Evolutionary conservation across 108 stramenopile species (phyloP), one percentile per base, ranked within the genome.

Genomic region (Heterococcus sp.): DNA sequence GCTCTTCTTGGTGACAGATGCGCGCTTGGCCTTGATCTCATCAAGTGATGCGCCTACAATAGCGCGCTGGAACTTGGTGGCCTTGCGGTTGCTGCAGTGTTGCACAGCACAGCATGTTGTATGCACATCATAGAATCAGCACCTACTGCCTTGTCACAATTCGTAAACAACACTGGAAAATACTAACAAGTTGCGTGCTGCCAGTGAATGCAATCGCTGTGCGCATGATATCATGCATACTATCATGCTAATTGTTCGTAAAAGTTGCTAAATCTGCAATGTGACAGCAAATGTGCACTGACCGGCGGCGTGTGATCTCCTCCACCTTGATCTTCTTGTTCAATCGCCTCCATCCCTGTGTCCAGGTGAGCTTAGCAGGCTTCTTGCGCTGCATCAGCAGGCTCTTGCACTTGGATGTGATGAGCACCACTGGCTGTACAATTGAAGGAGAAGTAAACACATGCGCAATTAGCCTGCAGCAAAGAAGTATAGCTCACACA

Each of bases 331-430:
- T 88, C 95, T 99, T 99, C 92, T 99, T 99, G 95, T 99, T 95
- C 71, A 97, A 92, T 75, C 95, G 93, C 78, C 99, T 92, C 99
- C 99, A 99, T 37, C 66, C 76, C 78, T 95, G 95, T 46, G 99
- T 99, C 99, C 99, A 99, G 63, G 94, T 94, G 68, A 99, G 93
- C 89, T 98, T 98, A 67, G 97, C 95, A 31, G 99, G 95, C 93
- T 98, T 98, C 91, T 98, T 99, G 73, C 96, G 88, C 87, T 98
- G 96, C 68, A 93, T 83, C 71, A 94, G 94, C 64, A 99, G 89
- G 72, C 90, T 89, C 91, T 92, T 90, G 75, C 94, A 91, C 94
- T 99, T 99, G 83, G 95, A 92, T 31, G 91, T 90, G 72, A 94
- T 93, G 68, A 99, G 89, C 89, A 89, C 93, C 79, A 99, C 74